Percentiles rank a stretch among this genome's conserved stretches.
Evolutionary conservation across 2,329 filamentous ascomycete genomes (phyloP).

Genomic region (Phaeomoniella chlamydospora): DNA sequence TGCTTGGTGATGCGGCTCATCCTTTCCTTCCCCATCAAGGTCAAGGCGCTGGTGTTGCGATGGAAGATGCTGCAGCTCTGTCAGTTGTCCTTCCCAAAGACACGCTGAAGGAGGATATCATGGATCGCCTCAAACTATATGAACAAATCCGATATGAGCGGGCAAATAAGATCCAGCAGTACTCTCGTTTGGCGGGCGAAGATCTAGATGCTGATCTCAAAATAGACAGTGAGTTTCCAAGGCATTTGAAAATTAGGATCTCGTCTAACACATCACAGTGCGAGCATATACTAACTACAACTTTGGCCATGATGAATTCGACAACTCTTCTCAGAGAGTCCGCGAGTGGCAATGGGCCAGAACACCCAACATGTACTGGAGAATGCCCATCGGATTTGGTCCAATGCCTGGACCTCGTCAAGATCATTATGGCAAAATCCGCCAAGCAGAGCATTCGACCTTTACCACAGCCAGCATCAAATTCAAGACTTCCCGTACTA

Average conservation of each 20-base stretch:
- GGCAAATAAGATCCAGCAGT: slow-evolving; percentile 42
- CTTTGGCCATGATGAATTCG: slow-evolving; percentile 44
- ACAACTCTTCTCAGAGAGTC: slow-evolving; percentile 36
- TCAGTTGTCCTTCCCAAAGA: slow-evolving; percentile 38
- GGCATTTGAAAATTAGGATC: no score
- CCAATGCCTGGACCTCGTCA: slow-evolving; percentile 32
- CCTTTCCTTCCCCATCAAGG: slow-evolving; percentile 52
- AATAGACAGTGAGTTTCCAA: no score
- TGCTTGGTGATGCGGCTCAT: slow-evolving; percentile 55
- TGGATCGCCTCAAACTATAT: slow-evolving; percentile 44
- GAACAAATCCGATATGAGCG: slow-evolving; percentile 43
- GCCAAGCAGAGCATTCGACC: slow-evolving; percentile 14
- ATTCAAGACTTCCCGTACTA: slow-evolving; percentile 35
- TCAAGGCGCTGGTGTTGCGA: slow-evolving; percentile 48
- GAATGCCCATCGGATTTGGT: slow-evolving; percentile 31
- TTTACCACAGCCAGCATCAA: slow-evolving; percentile 33
- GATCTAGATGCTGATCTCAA: slow-evolving; percentile 27
- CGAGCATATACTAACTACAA: slow-evolving; percentile 36
- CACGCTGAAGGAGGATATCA: slow-evolving; percentile 29
- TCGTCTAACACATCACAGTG: no score
- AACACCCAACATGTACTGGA: slow-evolving; percentile 18
- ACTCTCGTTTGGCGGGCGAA: slow-evolving; percentile 36
- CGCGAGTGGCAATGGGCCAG: slow-evolving; percentile 31
- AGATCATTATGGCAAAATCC: slow-evolving; percentile 15
- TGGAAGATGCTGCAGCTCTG: slow-evolving; percentile 51